phyloP scores from a whole-genome alignment of 164 flowering plant species.

The Aristolochia californica region DNA sequence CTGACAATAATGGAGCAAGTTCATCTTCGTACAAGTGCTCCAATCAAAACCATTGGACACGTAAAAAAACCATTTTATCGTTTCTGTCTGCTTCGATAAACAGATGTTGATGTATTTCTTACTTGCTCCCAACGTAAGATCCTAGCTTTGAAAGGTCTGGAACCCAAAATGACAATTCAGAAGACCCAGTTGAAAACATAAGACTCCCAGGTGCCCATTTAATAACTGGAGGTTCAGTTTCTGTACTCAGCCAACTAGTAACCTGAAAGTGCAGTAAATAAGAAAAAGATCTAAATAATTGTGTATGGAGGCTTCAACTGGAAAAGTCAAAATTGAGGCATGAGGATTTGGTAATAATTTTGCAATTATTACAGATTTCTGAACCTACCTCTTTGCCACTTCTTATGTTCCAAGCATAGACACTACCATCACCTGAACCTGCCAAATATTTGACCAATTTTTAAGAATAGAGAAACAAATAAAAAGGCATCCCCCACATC shows the following conservation, averaged over 20 bases:
- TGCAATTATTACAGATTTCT: not conserved
- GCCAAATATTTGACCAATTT: constrained; percentile 3
- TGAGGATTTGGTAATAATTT: not conserved
- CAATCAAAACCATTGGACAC: too few species aligned
- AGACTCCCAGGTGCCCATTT: constrained; percentile 97
- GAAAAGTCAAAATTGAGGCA: not conserved
- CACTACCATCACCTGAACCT: constrained; percentile 92
- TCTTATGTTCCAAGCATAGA: constrained; percentile 85
- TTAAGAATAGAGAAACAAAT: not conserved
- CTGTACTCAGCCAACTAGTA: constrained; percentile 82
- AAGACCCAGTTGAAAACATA: constrained; percentile 94
- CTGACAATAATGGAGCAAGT: too few species aligned
- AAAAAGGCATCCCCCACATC: not conserved
- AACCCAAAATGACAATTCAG: constrained; percentile 86
- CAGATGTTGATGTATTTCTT: constrained; percentile 3
- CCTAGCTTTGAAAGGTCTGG: constrained; percentile 90
- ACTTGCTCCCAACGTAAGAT: constrained; percentile 70
- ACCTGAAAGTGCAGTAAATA: constrained; percentile 37
- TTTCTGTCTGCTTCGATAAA: not conserved
- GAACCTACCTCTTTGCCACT: constrained; percentile 69
- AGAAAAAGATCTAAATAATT: not conserved
- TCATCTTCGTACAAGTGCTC: too few species aligned
- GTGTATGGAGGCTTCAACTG: not conserved
- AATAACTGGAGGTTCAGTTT: constrained; percentile 81
- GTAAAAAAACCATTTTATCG: too few species aligned